These are phyloP conservation scores for Tylopilus vinaceipallidus DNA, from an alignment of 768 basidiomycete genomes.

Conservation along the genomic window DNA sequence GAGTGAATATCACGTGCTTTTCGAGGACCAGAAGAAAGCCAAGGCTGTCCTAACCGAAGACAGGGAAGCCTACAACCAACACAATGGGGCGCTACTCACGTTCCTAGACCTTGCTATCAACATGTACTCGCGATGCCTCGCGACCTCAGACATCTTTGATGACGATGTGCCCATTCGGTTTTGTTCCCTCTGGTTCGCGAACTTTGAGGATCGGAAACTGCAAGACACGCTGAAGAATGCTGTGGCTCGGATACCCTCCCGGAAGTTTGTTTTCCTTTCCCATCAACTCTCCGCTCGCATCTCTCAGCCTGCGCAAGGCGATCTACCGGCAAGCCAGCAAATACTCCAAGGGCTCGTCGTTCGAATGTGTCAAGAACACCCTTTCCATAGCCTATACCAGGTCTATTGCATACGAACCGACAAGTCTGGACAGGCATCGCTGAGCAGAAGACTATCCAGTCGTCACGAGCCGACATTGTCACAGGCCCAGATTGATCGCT, in stretches of 20 bases:
- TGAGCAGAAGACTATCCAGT: constrained; percentile 44
- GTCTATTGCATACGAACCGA: constrained; percentile 68
- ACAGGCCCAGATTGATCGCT: constrained; percentile 51
- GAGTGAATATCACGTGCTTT: constrained; percentile 28
- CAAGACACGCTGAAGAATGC: constrained; percentile 44
- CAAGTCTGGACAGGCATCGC: constrained; percentile 18
- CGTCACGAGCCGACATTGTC: constrained; percentile 40
- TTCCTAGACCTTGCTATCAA: constrained; percentile 76
- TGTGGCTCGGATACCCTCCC: constrained; percentile 66
- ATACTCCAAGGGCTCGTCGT: constrained; percentile 64
- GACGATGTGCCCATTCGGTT: constrained; percentile 77
- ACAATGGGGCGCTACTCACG: constrained; percentile 43
- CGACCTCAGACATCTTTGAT: constrained; percentile 68
- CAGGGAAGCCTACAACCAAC: constrained; percentile 39
- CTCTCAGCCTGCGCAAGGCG: constrained; percentile 39
- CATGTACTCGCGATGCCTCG: constrained; percentile 82
- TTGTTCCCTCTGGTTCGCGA: constrained; percentile 89
- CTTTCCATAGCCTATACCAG: constrained; percentile 91
- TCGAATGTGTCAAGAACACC: constrained; percentile 85
- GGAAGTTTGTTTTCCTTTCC: constrained; percentile 88
- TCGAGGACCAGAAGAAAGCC: constrained; percentile 42
- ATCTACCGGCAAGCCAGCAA: constrained; percentile 44
- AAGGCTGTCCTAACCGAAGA: constrained; percentile 54
- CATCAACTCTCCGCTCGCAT: constrained; percentile 95
- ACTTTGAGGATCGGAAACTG: constrained; percentile 60